Conservation (phyloP, 2,329 filamentous ascomycete species). For the Colletotrichum tofieldiae region DNA sequence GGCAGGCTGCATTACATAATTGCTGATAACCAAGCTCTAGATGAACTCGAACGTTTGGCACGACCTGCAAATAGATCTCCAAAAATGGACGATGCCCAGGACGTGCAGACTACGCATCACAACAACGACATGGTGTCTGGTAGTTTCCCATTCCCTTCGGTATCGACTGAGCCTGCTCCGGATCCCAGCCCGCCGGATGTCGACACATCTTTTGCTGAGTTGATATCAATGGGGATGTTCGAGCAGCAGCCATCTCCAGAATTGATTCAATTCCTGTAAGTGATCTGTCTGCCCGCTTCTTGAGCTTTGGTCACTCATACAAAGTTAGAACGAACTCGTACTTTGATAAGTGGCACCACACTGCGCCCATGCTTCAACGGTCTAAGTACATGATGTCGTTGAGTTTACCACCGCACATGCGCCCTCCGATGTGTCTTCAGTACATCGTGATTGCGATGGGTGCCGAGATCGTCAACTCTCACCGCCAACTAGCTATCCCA, state of each 20-base stretch:
- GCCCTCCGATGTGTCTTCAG: conserved; percentile 46
- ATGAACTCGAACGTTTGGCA: conserved; percentile 6
- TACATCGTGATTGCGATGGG: conserved; percentile 45
- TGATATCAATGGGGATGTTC: conserved; percentile 49
- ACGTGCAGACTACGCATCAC: conserved; percentile 44
- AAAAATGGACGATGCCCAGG: background rate
- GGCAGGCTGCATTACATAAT: conserved; percentile 39
- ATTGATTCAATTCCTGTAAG: conserved; percentile 50
- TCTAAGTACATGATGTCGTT: conserved; percentile 39
- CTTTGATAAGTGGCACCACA: conserved; percentile 44
- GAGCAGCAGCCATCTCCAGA: conserved; percentile 49
- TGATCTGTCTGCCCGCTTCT: background rate
- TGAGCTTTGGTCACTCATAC: background rate
- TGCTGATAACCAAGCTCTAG: conserved; percentile 39
- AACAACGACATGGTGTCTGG: conserved; percentile 25
- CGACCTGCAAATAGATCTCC: conserved; percentile 43
- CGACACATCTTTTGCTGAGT: conserved; percentile 31
- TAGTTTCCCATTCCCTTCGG: background rate
- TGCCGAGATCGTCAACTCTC: conserved; percentile 34
- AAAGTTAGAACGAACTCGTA: conserved; percentile 44
- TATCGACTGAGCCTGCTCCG: background rate
- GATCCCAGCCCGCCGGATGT: conserved; percentile 31
- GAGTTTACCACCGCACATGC: conserved; percentile 43
- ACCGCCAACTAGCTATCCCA: conserved; percentile 38
- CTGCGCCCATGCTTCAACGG: conserved; percentile 44